Base-by-base conservation (phyloP, 2,329 filamentous ascomycete genomes). In the Rhynchosporium agropyri region DNA sequence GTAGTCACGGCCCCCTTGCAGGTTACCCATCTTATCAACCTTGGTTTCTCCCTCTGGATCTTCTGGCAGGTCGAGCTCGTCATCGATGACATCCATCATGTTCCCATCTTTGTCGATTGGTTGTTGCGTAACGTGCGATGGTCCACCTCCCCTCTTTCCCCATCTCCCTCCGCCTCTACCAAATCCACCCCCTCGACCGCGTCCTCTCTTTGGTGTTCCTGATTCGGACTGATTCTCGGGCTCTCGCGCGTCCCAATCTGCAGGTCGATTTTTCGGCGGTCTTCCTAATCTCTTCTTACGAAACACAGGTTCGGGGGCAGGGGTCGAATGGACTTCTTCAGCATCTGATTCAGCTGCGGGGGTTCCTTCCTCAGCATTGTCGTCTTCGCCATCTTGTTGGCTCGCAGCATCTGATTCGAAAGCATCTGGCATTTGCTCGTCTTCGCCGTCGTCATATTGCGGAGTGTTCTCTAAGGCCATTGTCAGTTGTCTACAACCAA, bases 81-180 rank as follows among this genome's bases (percentile, higher is more conserved):
- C 95, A 73, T 97, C 85, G 64, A 92, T 83, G 62, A 99, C 94
- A 72, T 95, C 90, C 78, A 94, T 89, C 77, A 92, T 87, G 63
- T 92, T 97, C 58, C 95, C 95, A 72, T 97, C 92, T 73, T 96
- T 96, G 77, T 98, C 95, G 64, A 97, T 89, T 4, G 92, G 87
- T 65, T 96, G 90, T 72, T 92, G 87, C 1, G 88, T 91, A 55
- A 91, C 87, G 72, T 93, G 91, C 45, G 89, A 88, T 13, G 88
- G 85, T 76, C 79, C 91, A 4, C 85, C 81, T 8, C 85, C 83
- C 20, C n/a, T 58, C 63, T 85, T 79, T n/a, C 70, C 85, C 87
- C 92, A 92, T 65, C 91, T 79, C 26, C 86, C 86, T 58, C 83
- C 84, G 64, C 81, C 80, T 61, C 81, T 76, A 57, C 43, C 43